These are phyloP conservation scores for Lipomyces spencermartinsiae DNA, from an alignment of 805 yeast genomes.

Conservation along the genomic window DNA sequence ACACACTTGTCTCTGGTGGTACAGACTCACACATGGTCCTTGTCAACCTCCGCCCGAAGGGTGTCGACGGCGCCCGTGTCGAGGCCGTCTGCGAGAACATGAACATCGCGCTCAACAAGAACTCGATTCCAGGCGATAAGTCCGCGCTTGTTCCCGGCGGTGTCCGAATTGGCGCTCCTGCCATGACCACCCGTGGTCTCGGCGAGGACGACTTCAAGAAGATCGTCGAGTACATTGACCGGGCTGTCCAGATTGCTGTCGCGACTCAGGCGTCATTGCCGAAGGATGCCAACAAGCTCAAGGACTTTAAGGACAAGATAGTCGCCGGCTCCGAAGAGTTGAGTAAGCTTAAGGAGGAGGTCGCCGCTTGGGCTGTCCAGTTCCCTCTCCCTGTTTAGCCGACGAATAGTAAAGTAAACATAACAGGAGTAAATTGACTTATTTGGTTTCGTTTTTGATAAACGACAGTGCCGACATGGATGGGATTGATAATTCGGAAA, in stretches of 20 bases:
- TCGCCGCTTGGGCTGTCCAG: slow-evolving; percentile 78
- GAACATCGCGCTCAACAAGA: slow-evolving; percentile 95
- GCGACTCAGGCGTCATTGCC: slow-evolving; percentile 76
- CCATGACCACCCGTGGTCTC: slow-evolving; percentile 97
- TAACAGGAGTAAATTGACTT: background rate
- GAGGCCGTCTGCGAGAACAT: slow-evolving; percentile 93
- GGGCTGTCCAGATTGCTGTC: slow-evolving; percentile 76
- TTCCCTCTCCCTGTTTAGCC: slow-evolving; percentile 50
- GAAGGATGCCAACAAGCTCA: slow-evolving; percentile 90
- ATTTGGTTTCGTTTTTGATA: background rate
- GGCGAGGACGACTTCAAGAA: slow-evolving; percentile 83
- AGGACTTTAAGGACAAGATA: slow-evolving; percentile 90
- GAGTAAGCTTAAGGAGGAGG: slow-evolving; percentile 71
- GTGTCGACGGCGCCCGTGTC: slow-evolving; percentile 95
- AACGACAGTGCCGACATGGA: background rate
- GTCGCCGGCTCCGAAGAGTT: slow-evolving; percentile 75
- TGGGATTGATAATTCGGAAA: background rate
- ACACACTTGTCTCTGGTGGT: slow-evolving; percentile 88
- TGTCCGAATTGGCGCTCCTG: slow-evolving; percentile 97
- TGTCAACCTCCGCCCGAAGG: slow-evolving; percentile 84
- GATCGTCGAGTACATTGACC: slow-evolving; percentile 81
- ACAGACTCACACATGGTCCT: slow-evolving; percentile 97
- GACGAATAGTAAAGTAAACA: background rate
- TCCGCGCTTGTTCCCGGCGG: slow-evolving; percentile 97
- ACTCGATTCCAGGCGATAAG: slow-evolving; percentile 97